Base-by-base conservation (phyloP, 768 basidiomycete species). In the Lentinus tigrinus region DNA sequence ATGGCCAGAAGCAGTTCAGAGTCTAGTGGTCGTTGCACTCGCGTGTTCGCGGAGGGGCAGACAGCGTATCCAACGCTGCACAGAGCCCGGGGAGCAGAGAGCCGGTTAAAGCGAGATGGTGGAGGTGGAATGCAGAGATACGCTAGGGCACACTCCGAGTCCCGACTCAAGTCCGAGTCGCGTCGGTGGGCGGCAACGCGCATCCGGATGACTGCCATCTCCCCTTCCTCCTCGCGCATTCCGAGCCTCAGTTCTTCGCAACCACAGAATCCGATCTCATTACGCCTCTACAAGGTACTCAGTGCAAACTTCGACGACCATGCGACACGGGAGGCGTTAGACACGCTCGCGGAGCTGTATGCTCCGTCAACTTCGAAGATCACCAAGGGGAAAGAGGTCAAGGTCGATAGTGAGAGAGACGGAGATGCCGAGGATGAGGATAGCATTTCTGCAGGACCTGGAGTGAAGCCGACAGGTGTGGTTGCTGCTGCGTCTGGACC, bases 211-310 rank as follows among this genome's bases (percentile, higher is more conserved):
- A 62, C 67, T 43, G 54, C 65, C 40, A 49, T 64, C 47, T 61
- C 67, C 23, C 53, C 57, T 34, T 67, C 72, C 37, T 31, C 66
- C 52, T 61, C 66, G n/a, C 62, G 44, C 63, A 51, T 36, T 52
- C 50, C 23, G 31, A 37, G 48, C 9, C 48, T 61, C 23, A 58
- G 70, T 7, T 59, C 67, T 1, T 60, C 66, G 17, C 57, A 64
- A 21, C 58, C 65, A 68, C 80, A 84, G 58, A 91, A 90, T 65
- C 93, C 95, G 2, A 81, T 95, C 39, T 85, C 93, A n/a, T 74
- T 89, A 0, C 81, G 95, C 11, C 76, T 96, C n/a, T 95, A 93
- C 73, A 97, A 97, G 73, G 88, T 95, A 59, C 77, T 96, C 19
- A 86, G 89, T 36, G 88, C 88, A 2, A 88, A 81, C 48, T 93